Evolutionary conservation across 2,329 filamentous ascomycete genomes (phyloP), one percentile per base, ranked within the genome.

Genomic region (Fusarium chuoi): DNA sequence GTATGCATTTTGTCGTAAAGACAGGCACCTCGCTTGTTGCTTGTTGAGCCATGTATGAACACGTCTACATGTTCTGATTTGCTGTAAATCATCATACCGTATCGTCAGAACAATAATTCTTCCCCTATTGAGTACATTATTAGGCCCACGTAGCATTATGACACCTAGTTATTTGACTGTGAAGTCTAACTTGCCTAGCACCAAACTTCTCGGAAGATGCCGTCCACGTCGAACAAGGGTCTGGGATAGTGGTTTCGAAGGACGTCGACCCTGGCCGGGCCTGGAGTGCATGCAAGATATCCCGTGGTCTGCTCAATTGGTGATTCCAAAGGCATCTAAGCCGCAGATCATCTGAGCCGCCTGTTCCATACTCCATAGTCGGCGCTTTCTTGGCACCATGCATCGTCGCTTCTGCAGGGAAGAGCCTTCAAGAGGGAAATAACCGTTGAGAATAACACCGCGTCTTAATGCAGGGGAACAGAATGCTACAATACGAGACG

Each of bases 331-430:
- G 63, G 52, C 46, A 45, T 49, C 60, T 45, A 58, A 70, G 67
- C 22, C 46, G 67, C 75, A 76, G 68, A 77, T 77, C 73, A 73
- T 71, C 63, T 52, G 61, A 44, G 58, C 57, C 46, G 42, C 68
- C n/a, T 46, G 35, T 51, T 69, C 45, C 63, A 63, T 70, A 59
- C 44, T 69, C 45, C 55, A 61, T 70, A 52, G 62, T 41, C 18
- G 52, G 33, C 36, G 35, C 51, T 41, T 41, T 55, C 51, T 55
- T 55, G 51, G 51, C 51, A 41, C 51, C 36, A 38, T 49, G 64
- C n/a, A 46, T 38, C 41, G 20, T 42, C 41, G 46, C 28, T 49
- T 44, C 46, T 62, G 39, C 33, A 51, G 39, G 38, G 33, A 60
- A 46, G 20, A 36, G 33, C 56, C 59, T 41, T 41, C 42, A 35